A percentile compares a stretch with the other conserved stretches of the same genome.
Conservation (phyloP, 2,329 filamentous ascomycete species). For the Ambrosiella cleistominuta region DNA sequence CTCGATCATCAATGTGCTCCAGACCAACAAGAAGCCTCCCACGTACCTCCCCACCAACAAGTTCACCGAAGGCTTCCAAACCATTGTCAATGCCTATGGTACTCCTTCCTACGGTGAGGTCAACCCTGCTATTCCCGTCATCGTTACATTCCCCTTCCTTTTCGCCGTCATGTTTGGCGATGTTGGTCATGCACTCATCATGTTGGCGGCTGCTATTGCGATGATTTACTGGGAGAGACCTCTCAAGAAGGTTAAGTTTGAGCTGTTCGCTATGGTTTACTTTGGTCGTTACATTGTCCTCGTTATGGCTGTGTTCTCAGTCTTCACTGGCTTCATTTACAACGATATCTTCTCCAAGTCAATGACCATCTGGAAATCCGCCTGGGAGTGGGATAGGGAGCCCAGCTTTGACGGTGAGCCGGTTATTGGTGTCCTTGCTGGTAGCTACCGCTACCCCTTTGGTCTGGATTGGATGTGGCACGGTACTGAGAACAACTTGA, state of each 20-base stretch:
- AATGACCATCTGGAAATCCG: conserved; percentile 72
- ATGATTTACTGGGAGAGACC: conserved; percentile 97
- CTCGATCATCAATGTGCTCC: conserved; percentile 95
- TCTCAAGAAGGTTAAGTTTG: conserved; percentile 79
- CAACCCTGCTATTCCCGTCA: conserved; percentile 86
- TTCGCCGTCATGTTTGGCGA: conserved; percentile 99
- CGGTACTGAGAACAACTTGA: conserved; percentile 78
- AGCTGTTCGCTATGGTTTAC: conserved; percentile 95
- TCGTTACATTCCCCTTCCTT: conserved; percentile 97
- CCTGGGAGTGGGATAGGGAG: conserved; percentile 66
- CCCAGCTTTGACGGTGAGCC: conserved; percentile 38
- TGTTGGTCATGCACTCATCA: conserved; percentile 80
- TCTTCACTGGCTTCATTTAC: conserved; percentile 94
- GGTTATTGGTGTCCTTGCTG: conserved; percentile 49
- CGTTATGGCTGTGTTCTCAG: conserved; percentile 92
- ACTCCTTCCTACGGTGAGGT: conserved; percentile 95
- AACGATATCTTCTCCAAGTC: conserved; percentile 95
- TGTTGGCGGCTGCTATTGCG: conserved; percentile 63
- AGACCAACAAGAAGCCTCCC: conserved; percentile 90
- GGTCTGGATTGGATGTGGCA: conserved; percentile 96
- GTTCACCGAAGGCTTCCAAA: conserved; percentile 95
- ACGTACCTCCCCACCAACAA: conserved; percentile 98
- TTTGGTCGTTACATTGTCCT: conserved; percentile 97
- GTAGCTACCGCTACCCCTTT: conserved; percentile 79
- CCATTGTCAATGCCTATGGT: conserved; percentile 96